Evolutionary conservation across 345 rosid genomes (phyloP).

Genomic region (Aegle marmelos): DNA sequence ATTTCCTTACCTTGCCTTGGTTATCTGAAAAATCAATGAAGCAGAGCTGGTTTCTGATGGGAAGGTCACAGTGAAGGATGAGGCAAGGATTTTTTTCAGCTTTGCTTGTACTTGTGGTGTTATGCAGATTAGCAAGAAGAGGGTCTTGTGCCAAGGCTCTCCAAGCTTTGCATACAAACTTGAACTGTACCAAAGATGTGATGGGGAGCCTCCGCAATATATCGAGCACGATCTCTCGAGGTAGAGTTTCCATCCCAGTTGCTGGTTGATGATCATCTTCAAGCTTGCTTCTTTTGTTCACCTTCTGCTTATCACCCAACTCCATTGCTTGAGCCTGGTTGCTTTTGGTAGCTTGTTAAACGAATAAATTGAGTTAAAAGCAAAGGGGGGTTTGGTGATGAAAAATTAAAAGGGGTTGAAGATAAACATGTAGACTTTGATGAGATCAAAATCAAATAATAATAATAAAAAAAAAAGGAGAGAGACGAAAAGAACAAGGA

Average conservation of each 20-base stretch:
- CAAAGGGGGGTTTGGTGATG: constrained; percentile 3
- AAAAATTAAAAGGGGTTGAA: background rate
- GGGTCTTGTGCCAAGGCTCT: constrained; percentile 39
- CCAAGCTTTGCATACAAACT: constrained; percentile 54
- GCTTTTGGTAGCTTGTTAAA: constrained; percentile 7
- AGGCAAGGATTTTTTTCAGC: constrained; percentile 39
- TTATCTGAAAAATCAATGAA: constrained; percentile 40
- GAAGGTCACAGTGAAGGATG: constrained; percentile 57
- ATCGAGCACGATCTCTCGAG: constrained; percentile 52
- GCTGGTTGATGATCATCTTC: constrained; percentile 14
- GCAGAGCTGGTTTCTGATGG: constrained; percentile 50
- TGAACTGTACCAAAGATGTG: constrained; percentile 50
- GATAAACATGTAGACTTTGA: constrained; percentile 32
- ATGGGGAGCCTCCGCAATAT: constrained; percentile 65
- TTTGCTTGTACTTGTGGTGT: constrained; percentile 16
- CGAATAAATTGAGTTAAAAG: constrained; percentile 10
- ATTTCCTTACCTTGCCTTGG: constrained; percentile 36
- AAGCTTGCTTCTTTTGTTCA: constrained; percentile 14
- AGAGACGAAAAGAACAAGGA: constrained; percentile 39
- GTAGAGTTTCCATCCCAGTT: constrained; percentile 47
- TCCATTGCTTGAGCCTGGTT: constrained; percentile 28
- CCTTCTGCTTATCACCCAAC: constrained; percentile 16
- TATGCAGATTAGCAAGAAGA: constrained; percentile 25
- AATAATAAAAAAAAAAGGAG: background rate
- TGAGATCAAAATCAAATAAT: constrained; percentile 15